Base-by-base conservation (phyloP, 495 filamentous ascomycete genomes). In the Aspergillus nanangensis region DNA sequence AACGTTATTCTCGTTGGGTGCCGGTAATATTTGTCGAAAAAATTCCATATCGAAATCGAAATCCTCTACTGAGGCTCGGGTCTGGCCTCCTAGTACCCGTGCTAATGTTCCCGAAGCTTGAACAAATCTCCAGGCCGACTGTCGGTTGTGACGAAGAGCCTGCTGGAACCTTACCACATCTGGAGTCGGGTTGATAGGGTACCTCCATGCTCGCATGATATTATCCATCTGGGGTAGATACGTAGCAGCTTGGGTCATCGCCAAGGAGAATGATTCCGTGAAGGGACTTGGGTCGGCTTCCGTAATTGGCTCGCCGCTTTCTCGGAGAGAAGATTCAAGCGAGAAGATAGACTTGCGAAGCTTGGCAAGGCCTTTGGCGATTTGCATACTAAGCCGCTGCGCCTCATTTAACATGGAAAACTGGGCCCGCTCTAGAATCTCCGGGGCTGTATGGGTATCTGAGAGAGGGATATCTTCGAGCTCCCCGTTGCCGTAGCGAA, bases 91-190 rank as follows among this genome's bases (percentile, higher is more conserved):
- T 13, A 87, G 61, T 5, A 75, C 69, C 19, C 71, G 62, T 13
- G 79, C 65, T 15, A 88, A 56, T 8, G 78, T 77, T 20, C 84
- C 84, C 19, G 80, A 69, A n/a, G 82, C 83, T 62, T 86, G 83
- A 4, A 86, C 72, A 58, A 87, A 87, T 34, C 80, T 66, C 54
- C 80, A 77, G n/a, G 75, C 63, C 14, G 75, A 66, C 31, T 80
- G 71, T 19, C 84, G 78, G 41, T 81, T 70, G 8, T 62, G 65
- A 14, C 82, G 80, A 15, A 84, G 67, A 3, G 74, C 71, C 51
- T 78, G 71, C 52, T 86, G 79, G 5, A 80, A 53, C 3, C 53
- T 41, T 22, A 84, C 74, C 31, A 77, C 75, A 25, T 79, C 69
- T 2, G 60, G 52, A 5, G 63, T 51, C 14, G 82, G 80, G 39